phyloP scores from a whole-genome alignment of 495 filamentous ascomycete species.

The Aspergillus nanangensis region DNA sequence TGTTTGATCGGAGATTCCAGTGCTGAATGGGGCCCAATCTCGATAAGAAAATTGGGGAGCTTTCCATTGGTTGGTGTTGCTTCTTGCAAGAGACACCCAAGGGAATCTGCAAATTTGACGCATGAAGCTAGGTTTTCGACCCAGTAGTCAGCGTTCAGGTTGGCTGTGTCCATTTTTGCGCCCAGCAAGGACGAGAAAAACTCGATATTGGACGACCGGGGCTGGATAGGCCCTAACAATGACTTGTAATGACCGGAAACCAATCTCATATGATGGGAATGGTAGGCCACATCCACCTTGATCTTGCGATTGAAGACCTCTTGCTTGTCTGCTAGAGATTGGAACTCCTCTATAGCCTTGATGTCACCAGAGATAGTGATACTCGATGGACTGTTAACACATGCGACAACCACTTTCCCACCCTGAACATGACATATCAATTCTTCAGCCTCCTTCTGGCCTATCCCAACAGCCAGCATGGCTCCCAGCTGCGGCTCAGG shows the following conservation, averaged over 20 bases:
- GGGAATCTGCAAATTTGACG: slow-evolving; percentile 39
- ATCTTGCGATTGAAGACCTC: slow-evolving; percentile 35
- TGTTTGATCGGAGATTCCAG: slow-evolving; percentile 46
- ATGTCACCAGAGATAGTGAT: slow-evolving; percentile 33
- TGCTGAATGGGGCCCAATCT: slow-evolving; percentile 63
- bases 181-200: slow-evolving; percentile 36
- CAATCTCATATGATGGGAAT: slow-evolving; percentile 40
- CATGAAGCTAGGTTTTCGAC: slow-evolving; percentile 40
- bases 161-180: slow-evolving; percentile 12
- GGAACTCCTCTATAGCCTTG: slow-evolving; percentile 31
- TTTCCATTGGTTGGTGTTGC: too few species aligned
- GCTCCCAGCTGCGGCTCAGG: slow-evolving; percentile 19
- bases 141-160: slow-evolving; percentile 35
- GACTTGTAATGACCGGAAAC: slow-evolving; percentile 29
- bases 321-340: slow-evolving; percentile 22
- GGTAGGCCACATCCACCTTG: slow-evolving; percentile 44
- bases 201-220: slow-evolving; percentile 16
- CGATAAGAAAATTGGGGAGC: slow-evolving; percentile 43
- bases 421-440: slow-evolving; percentile 14
- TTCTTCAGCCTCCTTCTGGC: slow-evolving; percentile 17
- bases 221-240: slow-evolving; percentile 22
- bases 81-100: not conserved
- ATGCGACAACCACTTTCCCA: slow-evolving; percentile 33
- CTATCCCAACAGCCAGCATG: slow-evolving; percentile 35
- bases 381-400: slow-evolving; percentile 42